phyloP scores from a whole-genome alignment of 2,329 filamentous ascomycete genomes.

The Xylariales sp. region DNA sequence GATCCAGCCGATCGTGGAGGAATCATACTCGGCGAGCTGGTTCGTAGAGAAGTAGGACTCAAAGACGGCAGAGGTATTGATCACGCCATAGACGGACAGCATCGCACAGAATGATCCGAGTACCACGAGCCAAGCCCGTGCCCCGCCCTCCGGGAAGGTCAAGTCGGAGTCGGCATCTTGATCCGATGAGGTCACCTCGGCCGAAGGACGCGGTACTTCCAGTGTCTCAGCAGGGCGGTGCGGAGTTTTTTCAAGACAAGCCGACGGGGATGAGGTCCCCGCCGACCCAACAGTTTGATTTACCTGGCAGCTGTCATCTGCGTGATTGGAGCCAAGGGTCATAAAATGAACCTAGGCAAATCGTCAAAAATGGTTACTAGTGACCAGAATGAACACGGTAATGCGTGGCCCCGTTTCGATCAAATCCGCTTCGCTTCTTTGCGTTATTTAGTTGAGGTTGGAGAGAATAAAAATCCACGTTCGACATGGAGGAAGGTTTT shows the following conservation, averaged over 20 bases:
- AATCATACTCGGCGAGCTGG: slow-evolving; percentile 63
- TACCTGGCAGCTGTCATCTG: slow-evolving; percentile 14
- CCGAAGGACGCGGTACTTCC: not conserved
- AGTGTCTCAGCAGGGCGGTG: not conserved
- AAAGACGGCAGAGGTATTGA: slow-evolving; percentile 72
- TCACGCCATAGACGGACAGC: slow-evolving; percentile 64
- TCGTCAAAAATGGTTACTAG: not conserved
- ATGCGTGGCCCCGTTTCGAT: too few species aligned
- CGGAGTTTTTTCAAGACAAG: slow-evolving; percentile 5
- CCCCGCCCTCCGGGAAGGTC: slow-evolving; percentile 70
- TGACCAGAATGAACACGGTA: too few species aligned
- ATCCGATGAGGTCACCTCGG: too few species aligned
- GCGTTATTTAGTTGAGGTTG: too few species aligned
- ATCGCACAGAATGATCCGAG: slow-evolving; percentile 72
- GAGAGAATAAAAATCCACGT: too few species aligned
- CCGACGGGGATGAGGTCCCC: slow-evolving; percentile 2
- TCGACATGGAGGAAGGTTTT: too few species aligned
- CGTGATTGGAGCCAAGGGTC: slow-evolving; percentile 6
- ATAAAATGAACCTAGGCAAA: slow-evolving; percentile 4
- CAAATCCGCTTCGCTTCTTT: too few species aligned
- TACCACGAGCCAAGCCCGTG: slow-evolving; percentile 69
- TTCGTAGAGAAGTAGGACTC: slow-evolving; percentile 71
- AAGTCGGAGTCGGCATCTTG: slow-evolving; percentile 11
- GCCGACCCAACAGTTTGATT: slow-evolving; percentile 13
- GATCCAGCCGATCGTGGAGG: slow-evolving; percentile 77